phyloP scores from a whole-genome alignment of 306 rosid genomes.

The Canavalia gladiata region DNA sequence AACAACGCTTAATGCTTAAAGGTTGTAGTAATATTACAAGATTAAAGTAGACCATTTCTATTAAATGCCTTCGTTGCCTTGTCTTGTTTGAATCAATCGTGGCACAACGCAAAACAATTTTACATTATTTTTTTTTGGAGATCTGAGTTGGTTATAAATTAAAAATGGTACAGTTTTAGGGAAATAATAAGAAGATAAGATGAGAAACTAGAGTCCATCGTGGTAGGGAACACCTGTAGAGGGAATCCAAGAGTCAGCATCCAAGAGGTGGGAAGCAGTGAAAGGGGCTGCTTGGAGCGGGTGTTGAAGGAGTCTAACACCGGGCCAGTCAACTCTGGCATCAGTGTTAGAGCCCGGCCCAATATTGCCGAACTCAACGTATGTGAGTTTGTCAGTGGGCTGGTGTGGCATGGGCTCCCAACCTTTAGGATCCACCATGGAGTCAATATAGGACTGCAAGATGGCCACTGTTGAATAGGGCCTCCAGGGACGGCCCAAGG shows the following conservation, averaged over 20 bases:
- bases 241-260: slow-evolving; percentile 58
- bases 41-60: too few species aligned
- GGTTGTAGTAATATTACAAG: too few species aligned
- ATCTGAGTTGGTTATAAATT: too few species aligned
- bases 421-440: slow-evolving; percentile 50
- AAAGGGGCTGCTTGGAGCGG: slow-evolving; percentile 29
- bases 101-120: too few species aligned
- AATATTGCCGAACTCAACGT: slow-evolving; percentile 44
- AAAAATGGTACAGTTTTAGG: too few species aligned
- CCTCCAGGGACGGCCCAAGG: slow-evolving; percentile 53
- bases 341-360: slow-evolving; percentile 52
- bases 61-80: too few species aligned
- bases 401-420: slow-evolving; percentile 56
- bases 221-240: slow-evolving; percentile 51
- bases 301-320: slow-evolving; percentile 21
- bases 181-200: too few species aligned
- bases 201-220: slow-evolving; percentile 13
- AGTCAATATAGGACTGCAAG: slow-evolving; percentile 45
- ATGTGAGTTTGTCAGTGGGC: slow-evolving; percentile 47
- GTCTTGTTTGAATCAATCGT: too few species aligned
- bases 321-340: slow-evolving; percentile 46
- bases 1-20: too few species aligned
- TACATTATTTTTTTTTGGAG: too few species aligned
- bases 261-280: slow-evolving; percentile 51
- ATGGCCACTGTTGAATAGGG: slow-evolving; percentile 50